phyloP scores from a whole-genome alignment of 306 rosid genomes.

The Quercus aquifolioides region DNA sequence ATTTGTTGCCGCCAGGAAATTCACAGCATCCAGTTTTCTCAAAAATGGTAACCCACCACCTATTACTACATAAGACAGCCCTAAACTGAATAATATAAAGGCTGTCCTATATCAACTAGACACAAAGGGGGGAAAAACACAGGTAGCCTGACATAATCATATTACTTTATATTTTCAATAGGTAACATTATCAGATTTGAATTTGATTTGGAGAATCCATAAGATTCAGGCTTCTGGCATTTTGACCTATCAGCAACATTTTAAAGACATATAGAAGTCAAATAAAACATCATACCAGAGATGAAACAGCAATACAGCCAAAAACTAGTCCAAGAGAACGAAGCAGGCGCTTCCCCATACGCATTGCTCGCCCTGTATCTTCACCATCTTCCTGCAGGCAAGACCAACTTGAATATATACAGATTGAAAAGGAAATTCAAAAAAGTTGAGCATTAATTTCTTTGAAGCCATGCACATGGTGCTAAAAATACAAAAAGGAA shows the following conservation, averaged over 20 bases:
- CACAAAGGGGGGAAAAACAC: too few relatives aligned
- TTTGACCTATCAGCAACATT: constrained; percentile 13
- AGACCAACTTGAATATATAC: constrained; percentile 26
- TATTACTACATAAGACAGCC: too few relatives aligned
- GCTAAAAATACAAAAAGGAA: constrained; percentile 14
- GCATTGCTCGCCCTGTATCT: constrained; percentile 79
- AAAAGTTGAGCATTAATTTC: constrained; percentile 10
- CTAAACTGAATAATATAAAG: too few relatives aligned
- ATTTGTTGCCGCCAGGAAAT: too few relatives aligned
- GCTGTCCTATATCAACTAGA: too few relatives aligned
- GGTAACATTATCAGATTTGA: neutral
- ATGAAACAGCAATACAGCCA: constrained; percentile 82
- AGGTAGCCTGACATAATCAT: too few relatives aligned
- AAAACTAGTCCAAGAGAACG: constrained; percentile 84
- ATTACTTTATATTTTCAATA: neutral
- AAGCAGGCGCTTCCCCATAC: constrained; percentile 89
- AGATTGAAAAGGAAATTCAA: constrained; percentile 1
- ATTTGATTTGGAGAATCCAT: neutral
- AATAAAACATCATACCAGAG: constrained; percentile 60
- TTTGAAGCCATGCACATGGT: neutral
- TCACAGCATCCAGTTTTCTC: too few relatives aligned
- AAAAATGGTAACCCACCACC: too few relatives aligned
- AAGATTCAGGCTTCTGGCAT: neutral
- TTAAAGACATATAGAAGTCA: constrained; percentile 20
- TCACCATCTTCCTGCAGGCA: constrained; percentile 90